Evolutionary conservation across 371 early-diverging fungal genomes (phyloP).

Genomic region (Amoeboaphelidium occidentale): DNA sequence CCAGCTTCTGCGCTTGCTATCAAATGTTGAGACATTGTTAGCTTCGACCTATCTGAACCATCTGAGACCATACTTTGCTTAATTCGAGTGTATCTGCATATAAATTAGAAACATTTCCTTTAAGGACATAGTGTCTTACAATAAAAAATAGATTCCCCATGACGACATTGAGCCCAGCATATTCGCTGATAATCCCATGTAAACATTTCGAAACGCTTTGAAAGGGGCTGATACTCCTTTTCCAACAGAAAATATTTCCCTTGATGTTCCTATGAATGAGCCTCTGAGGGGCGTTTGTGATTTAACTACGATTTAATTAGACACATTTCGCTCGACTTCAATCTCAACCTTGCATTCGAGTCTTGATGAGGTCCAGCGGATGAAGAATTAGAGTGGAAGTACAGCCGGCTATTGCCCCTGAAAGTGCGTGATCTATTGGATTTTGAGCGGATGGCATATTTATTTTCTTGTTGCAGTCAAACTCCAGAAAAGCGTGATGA

Average conservation of each 20-base stretch:
- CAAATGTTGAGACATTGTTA: neutral
- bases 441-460: too few species aligned
- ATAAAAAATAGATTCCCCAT: slow-evolving; percentile 1
- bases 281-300: neutral
- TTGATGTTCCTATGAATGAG: neutral
- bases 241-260: neutral
- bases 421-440: too few species aligned
- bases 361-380: slow-evolving; percentile 78
- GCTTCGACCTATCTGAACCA: neutral
- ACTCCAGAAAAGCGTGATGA: too few species aligned
- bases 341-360: slow-evolving; percentile 49
- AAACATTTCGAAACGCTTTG: neutral
- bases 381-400: slow-evolving; percentile 59
- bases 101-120: neutral
- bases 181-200: neutral
- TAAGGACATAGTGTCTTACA: neutral
- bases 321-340: neutral
- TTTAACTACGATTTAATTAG: neutral
- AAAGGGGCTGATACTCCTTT: neutral
- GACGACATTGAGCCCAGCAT: neutral
- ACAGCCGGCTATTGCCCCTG: too few species aligned
- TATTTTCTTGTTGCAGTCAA: too few species aligned
- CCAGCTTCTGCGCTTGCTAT: neutral
- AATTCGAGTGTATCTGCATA: neutral
- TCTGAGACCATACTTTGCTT: too few species aligned